These are phyloP conservation scores for Eimeria falciformis DNA, from an alignment of 169 alveolate species.

Conservation along the genomic window DNA sequence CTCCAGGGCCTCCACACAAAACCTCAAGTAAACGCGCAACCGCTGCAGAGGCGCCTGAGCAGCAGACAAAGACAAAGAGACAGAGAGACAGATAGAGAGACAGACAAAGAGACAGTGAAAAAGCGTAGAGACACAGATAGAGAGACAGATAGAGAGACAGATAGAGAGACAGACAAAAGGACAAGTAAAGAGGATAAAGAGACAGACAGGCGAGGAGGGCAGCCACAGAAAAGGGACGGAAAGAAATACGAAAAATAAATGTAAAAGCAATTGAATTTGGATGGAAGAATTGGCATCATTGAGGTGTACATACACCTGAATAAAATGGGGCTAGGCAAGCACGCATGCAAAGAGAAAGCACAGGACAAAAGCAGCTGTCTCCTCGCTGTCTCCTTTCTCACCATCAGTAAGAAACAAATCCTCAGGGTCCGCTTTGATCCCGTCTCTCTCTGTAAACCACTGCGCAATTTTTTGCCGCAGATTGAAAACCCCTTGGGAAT, in stretches of 20 bases:
- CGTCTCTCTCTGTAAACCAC: slow-evolving; percentile 82
- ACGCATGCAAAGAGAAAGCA: too few species aligned
- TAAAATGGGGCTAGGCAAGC: neutral
- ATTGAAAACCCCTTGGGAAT: slow-evolving; percentile 72
- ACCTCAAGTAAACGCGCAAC: slow-evolving; percentile 82
- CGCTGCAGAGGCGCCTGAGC: slow-evolving; percentile 89
- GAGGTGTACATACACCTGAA: neutral
- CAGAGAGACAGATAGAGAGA: neutral
- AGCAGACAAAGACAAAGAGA: neutral
- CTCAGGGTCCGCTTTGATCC: slow-evolving; percentile 76
- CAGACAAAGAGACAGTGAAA: neutral
- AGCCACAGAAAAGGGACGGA: neutral
- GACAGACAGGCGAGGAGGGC: neutral
- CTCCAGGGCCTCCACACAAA: slow-evolving; percentile 81
- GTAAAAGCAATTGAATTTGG: neutral
- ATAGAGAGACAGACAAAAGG: neutral
- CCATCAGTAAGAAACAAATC: slow-evolving; percentile 82
- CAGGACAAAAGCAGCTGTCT: too few species aligned
- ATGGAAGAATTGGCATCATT: too few species aligned
- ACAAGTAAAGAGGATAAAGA: neutral
- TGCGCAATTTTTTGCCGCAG: slow-evolving; percentile 69
- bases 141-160: neutral
- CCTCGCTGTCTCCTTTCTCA: neutral
- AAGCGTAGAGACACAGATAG: neutral
- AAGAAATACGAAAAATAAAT: neutral